Conservation (phyloP, 2,329 filamentous ascomycete species). For the Exophiala alcalophila region DNA sequence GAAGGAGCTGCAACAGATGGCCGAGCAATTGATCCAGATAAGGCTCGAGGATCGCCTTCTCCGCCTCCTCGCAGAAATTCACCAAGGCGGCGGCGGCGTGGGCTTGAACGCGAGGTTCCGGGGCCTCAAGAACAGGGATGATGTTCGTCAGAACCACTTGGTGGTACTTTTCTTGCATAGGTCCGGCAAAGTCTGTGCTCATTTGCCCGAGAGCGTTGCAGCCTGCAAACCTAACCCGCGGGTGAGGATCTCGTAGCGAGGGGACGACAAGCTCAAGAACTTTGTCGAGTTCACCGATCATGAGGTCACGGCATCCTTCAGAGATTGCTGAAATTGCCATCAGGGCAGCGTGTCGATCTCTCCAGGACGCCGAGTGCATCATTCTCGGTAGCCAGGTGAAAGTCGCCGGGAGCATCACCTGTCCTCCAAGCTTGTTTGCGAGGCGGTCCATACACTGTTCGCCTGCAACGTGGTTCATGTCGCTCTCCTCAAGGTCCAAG, state of each 20-base stretch:
- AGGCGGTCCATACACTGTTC: slow-evolving; percentile 98
- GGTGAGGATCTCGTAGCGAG: slow-evolving; percentile 82
- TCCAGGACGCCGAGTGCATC: slow-evolving; percentile 94
- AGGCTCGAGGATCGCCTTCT: slow-evolving; percentile 85
- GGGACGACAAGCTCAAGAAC: slow-evolving; percentile 94
- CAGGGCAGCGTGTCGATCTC: slow-evolving; percentile 89
- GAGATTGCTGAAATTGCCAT: slow-evolving; percentile 99
- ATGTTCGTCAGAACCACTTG: slow-evolving; percentile 82
- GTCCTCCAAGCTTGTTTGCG: slow-evolving; percentile 94
- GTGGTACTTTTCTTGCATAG: slow-evolving; percentile 96
- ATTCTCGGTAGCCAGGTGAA: slow-evolving; percentile 97
- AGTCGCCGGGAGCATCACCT: slow-evolving; percentile 84
- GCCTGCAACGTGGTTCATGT: slow-evolving; percentile 93
- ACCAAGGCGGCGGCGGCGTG: slow-evolving; percentile 96
- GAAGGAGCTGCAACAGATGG: slow-evolving; percentile 80
- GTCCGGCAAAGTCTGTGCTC: slow-evolving; percentile 98
- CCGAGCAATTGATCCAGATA: slow-evolving; percentile 86
- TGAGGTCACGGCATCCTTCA: slow-evolving; percentile 91
- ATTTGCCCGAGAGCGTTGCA: slow-evolving; percentile 99
- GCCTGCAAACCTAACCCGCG: slow-evolving; percentile 92
- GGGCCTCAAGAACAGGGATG: slow-evolving; percentile 83
- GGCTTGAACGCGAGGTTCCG: slow-evolving; percentile 90
- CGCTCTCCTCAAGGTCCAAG: slow-evolving; percentile 92
- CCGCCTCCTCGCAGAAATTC: slow-evolving; percentile 98
- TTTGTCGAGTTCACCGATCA: slow-evolving; percentile 91